Percentiles rank a stretch among this genome's conserved stretches.
phyloP scores from a whole-genome alignment of 805 yeast genomes.

The Grigorovia yakushimaensis region DNA sequence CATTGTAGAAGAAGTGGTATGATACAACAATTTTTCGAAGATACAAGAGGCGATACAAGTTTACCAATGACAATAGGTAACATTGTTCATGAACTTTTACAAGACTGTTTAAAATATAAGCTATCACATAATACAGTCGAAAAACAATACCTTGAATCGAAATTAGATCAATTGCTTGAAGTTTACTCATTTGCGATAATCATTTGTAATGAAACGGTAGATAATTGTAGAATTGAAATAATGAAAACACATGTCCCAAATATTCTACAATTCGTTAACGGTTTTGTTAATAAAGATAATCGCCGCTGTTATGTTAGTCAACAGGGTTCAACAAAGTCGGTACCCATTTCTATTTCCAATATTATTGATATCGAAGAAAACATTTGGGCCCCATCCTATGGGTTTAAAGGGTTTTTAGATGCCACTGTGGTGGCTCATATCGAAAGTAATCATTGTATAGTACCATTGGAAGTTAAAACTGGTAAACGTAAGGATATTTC shows the following conservation, averaged over 20 bases:
- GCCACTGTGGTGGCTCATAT: conserved; percentile 63
- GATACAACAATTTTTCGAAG: conserved; percentile 43
- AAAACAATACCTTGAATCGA: conserved; percentile 21
- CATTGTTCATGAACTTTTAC: conserved; percentile 68
- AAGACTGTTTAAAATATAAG: conserved; percentile 34
- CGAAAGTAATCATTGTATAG: conserved; percentile 37
- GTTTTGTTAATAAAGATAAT: conserved; percentile 32
- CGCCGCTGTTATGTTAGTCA: conserved; percentile 16
- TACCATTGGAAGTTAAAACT: conserved; percentile 87
- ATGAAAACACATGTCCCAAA: conserved; percentile 39
- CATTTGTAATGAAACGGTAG: conserved; percentile 42
- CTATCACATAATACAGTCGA: conserved; percentile 20
- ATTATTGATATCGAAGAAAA: conserved; percentile 82
- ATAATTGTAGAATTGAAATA: conserved; percentile 36
- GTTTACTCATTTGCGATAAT: conserved; percentile 41
- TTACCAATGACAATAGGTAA: conserved; percentile 71
- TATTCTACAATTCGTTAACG: conserved; percentile 44
- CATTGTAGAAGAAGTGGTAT: conserved; percentile 67
- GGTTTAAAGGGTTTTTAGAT: conserved; percentile 83
- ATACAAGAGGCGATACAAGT: conserved; percentile 50
- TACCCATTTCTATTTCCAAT: conserved; percentile 45
- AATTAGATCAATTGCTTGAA: conserved; percentile 35
- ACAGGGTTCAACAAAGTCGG: conserved; percentile 26
- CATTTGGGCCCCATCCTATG: conserved; percentile 85
- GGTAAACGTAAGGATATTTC: conserved; percentile 53